phyloP scores from a whole-genome alignment of 495 filamentous ascomycete genomes.

The Physcia stellaris region DNA sequence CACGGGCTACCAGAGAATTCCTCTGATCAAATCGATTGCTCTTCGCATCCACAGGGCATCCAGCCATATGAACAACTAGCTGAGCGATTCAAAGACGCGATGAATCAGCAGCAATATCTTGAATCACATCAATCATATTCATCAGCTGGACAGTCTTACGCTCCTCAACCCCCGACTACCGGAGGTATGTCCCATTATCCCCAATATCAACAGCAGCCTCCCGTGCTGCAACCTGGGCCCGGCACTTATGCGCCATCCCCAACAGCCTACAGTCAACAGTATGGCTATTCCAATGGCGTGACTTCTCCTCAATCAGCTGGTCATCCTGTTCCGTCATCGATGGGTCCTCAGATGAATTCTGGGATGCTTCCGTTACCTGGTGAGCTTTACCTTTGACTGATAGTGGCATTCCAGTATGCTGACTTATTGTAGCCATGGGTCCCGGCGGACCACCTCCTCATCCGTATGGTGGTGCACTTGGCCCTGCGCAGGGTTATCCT shows the following conservation, averaged over 20 bases:
- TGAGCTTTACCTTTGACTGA: constrained; percentile 23
- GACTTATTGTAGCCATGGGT: constrained; percentile 22
- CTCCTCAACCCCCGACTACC: constrained; percentile 69
- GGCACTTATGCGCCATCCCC: constrained; percentile 51
- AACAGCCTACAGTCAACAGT: constrained; percentile 52
- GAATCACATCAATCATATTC: constrained; percentile 71
- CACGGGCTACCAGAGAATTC: constrained; percentile 11
- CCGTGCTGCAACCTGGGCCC: constrained; percentile 68
- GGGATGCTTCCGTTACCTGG: constrained; percentile 59
- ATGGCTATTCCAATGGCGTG: constrained; percentile 61
- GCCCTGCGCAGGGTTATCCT: constrained; percentile 34
- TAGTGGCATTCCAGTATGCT: background rate
- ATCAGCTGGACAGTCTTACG: constrained; percentile 67
- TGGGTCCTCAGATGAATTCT: constrained; percentile 39
- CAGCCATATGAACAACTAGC: constrained; percentile 6
- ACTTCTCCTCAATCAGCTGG: constrained; percentile 58
- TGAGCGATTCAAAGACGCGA: constrained; percentile 20
- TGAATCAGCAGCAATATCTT: constrained; percentile 84
- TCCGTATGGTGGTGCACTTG: constrained; percentile 28
- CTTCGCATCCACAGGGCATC: constrained; percentile 7
- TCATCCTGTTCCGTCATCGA: constrained; percentile 54
- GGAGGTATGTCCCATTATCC: constrained; percentile 56
- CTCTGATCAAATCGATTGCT: constrained; percentile 9
- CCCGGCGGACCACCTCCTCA: constrained; percentile 12
- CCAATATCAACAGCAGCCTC: constrained; percentile 58